Conservation (phyloP, 805 yeast species). For the Teunomyces gatunensis region DNA sequence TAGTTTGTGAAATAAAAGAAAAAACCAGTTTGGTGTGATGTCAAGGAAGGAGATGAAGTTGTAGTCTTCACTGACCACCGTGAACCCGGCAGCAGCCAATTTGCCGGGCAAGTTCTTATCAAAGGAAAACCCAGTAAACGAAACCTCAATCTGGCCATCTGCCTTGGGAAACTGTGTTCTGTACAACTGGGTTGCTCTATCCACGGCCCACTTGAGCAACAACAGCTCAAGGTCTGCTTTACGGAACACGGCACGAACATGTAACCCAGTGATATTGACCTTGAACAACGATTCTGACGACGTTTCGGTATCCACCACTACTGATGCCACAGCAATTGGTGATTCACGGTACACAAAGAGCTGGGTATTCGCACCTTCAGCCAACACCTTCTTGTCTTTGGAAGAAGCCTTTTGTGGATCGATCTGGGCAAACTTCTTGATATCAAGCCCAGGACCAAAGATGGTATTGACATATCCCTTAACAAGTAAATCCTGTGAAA, state of each 20-base stretch:
- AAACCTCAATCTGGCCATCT: constrained; percentile 34
- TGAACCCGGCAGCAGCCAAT: constrained; percentile 44
- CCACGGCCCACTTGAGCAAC: constrained; percentile 58
- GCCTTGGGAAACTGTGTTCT: constrained; percentile 21
- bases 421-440: constrained; percentile 44
- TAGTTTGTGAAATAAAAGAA: constrained; percentile 14
- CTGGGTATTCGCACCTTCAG: constrained; percentile 47
- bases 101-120: constrained; percentile 40
- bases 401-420: constrained; percentile 15
- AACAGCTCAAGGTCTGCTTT: constrained; percentile 64
- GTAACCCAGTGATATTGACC: constrained; percentile 55
- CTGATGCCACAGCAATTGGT: constrained; percentile 64
- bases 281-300: constrained; percentile 42
- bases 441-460: constrained; percentile 47
- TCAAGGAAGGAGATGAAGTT: constrained; percentile 6
- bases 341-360: constrained; percentile 62
- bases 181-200: constrained; percentile 44
- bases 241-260: constrained; percentile 66
- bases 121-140: constrained; percentile 51
- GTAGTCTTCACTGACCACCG: constrained; percentile 23
- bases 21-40: constrained; percentile 28
- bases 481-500: constrained; percentile 28
- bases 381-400: constrained; percentile 25
- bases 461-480: constrained; percentile 24
- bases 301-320: constrained; percentile 39